Conservation (phyloP, 2,329 filamentous ascomycete species). For the Karstenula rhodostoma region DNA sequence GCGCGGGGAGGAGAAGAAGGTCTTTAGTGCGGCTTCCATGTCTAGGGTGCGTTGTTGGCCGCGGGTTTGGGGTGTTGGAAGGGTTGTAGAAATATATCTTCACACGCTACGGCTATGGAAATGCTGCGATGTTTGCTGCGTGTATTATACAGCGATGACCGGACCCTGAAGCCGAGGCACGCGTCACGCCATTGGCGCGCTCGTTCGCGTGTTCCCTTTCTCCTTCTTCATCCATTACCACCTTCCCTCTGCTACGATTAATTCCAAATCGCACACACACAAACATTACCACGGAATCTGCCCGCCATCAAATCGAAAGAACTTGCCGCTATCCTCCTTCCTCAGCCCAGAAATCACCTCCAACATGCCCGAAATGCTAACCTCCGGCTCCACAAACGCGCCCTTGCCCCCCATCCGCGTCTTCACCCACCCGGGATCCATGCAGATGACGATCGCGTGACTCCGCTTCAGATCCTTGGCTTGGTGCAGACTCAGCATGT, state of each 20-base stretch:
- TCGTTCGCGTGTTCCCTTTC: not conserved
- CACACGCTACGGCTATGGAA: not conserved
- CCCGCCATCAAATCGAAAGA: slow-evolving; percentile 47
- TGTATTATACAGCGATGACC: too few relatives aligned
- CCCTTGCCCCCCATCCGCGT: slow-evolving; percentile 55
- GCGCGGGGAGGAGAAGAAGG: slow-evolving; percentile 79
- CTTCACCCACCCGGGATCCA: slow-evolving; percentile 58
- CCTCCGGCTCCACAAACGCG: slow-evolving; percentile 48
- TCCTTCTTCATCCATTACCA: not conserved
- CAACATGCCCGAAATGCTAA: slow-evolving; percentile 51
- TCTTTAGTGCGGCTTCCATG: slow-evolving; percentile 75
- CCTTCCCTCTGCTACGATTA: not conserved
- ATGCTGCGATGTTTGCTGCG: not conserved
- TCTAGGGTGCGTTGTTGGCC: slow-evolving; percentile 32
- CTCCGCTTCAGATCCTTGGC: slow-evolving; percentile 48
- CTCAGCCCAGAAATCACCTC: slow-evolving; percentile 43
- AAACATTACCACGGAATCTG: slow-evolving; percentile 45
- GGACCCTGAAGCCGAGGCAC: slow-evolving; percentile 20
- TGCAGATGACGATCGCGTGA: slow-evolving; percentile 47
- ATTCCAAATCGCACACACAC: too few relatives aligned
- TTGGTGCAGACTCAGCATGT: slow-evolving; percentile 56
- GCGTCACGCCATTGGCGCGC: slow-evolving; percentile 35
- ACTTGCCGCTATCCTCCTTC: slow-evolving; percentile 48
- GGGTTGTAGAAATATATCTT: not conserved
- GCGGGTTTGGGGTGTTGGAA: slow-evolving; percentile 35